Evolutionary conservation across 495 filamentous ascomycete species (phyloP), one percentile per base, ranked within the genome.

Genomic region (Astrothelium subdiscretum): DNA sequence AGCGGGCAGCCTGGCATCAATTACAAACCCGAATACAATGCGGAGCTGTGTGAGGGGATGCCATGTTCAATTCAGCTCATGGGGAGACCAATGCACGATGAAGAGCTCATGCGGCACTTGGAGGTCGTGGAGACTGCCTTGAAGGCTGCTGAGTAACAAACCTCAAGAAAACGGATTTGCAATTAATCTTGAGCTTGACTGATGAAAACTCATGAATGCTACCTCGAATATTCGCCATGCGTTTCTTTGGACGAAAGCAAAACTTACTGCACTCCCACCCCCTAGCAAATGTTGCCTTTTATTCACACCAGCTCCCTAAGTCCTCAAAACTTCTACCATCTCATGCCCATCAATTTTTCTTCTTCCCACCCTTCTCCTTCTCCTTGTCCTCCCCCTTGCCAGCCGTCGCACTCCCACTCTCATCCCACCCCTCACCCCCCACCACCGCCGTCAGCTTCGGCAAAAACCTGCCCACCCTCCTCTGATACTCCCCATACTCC

Each of bases 401-500:
- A 54, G 32, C 42, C 59, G 59, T 65, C 57, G 1, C 26, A 38
- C 20, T 44, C 52, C 13, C 29, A 29, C 32, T 65, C 64, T 62
- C 65, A 51, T 63, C 59, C 65, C 62, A 61, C 38, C 24, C 52
- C 54, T 66, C 65, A 57, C 60, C 58, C 65, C 67, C 66, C 44
- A 59, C 26, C 65, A 59, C 35, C 35, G 58, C 65, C 38, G 77
- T 79, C 12, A 81, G 66, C 57, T 78, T 86, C 18, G 94, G 95
- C 18, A 96, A 69, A 68, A 96, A 96, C 64, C 81, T 87, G 20
- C 89, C 88, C 35, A 97, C 89, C 59, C 81, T 78, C 67, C 80
- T 78, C 75, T 95, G 89, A 73, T 99, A 99, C 52, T 88, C 80
- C 64, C 75, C 75, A 74, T 99, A 99, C 68, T 96, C 90, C 18